These are phyloP conservation scores for Trichoderma citrinoviride DNA, from an alignment of 2,329 filamentous ascomycete genomes.

Conservation along the genomic window DNA sequence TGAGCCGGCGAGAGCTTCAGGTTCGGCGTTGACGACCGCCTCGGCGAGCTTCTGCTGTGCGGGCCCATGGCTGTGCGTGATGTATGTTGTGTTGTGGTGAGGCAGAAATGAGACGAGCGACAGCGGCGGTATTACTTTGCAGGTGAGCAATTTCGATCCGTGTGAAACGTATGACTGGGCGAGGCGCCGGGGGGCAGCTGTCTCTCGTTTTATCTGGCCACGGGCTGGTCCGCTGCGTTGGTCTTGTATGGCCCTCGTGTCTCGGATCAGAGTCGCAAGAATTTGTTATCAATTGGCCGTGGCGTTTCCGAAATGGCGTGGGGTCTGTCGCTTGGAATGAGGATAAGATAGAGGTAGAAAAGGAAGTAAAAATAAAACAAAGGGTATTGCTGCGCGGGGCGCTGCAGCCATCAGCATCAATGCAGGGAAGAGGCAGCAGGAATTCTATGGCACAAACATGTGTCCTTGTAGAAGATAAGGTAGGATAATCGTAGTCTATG, in stretches of 20 bases:
- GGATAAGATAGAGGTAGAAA: not conserved
- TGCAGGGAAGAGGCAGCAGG: conserved; percentile 8
- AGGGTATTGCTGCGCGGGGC: conserved; percentile 18
- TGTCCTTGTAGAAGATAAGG: not conserved
- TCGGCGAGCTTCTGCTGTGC: conserved; percentile 32
- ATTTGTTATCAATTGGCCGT: conserved; percentile 20
- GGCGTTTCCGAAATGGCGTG: conserved; percentile 11
- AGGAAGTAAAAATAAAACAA: conserved; percentile 6
- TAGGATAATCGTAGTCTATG: not conserved
- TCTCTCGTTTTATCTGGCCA: conserved; percentile 19
- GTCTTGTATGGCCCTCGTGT: conserved; percentile 17
- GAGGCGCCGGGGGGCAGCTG: conserved; percentile 17
- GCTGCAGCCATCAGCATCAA: conserved; percentile 19
- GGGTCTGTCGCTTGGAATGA: conserved; percentile 20
- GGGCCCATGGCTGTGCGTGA: conserved; percentile 18
- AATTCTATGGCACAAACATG: not conserved
- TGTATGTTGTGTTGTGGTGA: not conserved
- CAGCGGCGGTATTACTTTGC: not conserved
- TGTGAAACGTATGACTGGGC: conserved; percentile 21
- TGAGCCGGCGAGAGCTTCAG: conserved; percentile 37
- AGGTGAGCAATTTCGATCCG: conserved; percentile 9
- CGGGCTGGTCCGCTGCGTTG: conserved; percentile 17
- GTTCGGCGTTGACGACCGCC: conserved; percentile 44
- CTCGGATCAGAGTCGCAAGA: conserved; percentile 18
- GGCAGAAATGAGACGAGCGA: not conserved